phyloP scores from a whole-genome alignment of 176 grass and related monocot species.

The Phoenix roebelenii region DNA sequence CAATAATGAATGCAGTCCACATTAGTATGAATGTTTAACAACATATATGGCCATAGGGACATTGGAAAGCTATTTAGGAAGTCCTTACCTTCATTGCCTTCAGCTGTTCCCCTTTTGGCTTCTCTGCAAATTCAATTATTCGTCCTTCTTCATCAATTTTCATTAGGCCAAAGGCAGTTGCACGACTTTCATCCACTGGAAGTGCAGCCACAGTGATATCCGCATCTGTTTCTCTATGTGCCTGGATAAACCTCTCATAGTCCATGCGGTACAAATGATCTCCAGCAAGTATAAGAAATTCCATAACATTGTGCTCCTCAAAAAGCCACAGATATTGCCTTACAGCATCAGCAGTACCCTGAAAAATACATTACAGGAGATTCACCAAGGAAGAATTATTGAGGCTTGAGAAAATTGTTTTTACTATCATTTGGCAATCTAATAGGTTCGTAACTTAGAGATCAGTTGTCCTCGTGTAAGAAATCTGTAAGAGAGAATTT shows the following conservation, averaged over 20 bases:
- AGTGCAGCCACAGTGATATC: constrained; percentile 87
- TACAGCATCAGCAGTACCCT: constrained; percentile 96
- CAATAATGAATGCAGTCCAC: too few relatives aligned
- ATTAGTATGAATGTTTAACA: too few relatives aligned
- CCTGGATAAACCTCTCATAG: constrained; percentile 96
- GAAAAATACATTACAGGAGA: constrained; percentile 6
- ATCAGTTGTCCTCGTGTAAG: too few relatives aligned
- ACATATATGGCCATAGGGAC: too few relatives aligned
- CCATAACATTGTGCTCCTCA: constrained; percentile 97
- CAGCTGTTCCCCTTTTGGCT: constrained; percentile 5
- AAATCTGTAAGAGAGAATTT: too few relatives aligned
- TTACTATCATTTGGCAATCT: too few relatives aligned
- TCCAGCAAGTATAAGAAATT: constrained; percentile 80
- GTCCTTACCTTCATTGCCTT: constrained; percentile 10
- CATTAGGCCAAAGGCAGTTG: constrained; percentile 94
- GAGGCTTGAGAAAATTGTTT: too few relatives aligned
- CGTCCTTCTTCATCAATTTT: constrained; percentile 51
- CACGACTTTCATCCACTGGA: constrained; percentile 85
- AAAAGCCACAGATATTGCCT: constrained; percentile 90
- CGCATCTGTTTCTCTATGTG: constrained; percentile 83
- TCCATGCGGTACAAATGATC: constrained; percentile 97
- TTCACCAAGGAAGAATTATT: too few relatives aligned
- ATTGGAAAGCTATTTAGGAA: neutral
- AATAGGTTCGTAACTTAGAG: too few relatives aligned
- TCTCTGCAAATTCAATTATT: constrained; percentile 15